Conservation (phyloP, 345 rosid genomes). For the Populus tremula region DNA sequence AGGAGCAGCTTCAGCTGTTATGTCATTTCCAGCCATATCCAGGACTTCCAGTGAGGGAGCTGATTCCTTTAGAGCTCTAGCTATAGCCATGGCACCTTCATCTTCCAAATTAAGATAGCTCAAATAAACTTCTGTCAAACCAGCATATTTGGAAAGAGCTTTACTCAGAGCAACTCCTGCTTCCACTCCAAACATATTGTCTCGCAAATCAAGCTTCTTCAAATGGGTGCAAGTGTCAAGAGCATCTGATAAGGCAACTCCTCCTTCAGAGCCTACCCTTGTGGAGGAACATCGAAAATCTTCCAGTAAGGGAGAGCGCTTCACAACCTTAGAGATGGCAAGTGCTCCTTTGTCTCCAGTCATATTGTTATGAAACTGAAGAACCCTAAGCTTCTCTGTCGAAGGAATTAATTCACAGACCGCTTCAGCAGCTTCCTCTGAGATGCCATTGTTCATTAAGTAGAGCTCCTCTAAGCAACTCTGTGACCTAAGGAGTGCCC, state of each 20-base stretch:
- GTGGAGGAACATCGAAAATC: conserved; percentile 88
- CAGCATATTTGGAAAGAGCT: conserved; percentile 54
- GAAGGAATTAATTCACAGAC: conserved; percentile 80
- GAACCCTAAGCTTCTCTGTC: conserved; percentile 70
- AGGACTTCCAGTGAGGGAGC: conserved; percentile 63
- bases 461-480: conserved; percentile 73
- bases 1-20: conserved; percentile 66
- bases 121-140: conserved; percentile 67
- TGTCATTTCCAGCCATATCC: conserved; percentile 93
- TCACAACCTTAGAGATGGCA: conserved; percentile 69
- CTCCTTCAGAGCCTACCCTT: conserved; percentile 77
- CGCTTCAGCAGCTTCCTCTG: conserved; percentile 86
- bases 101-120: conserved; percentile 87
- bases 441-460: conserved; percentile 86
- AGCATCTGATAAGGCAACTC: conserved; percentile 70
- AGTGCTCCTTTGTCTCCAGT: conserved; percentile 82
- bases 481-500: conserved; percentile 65
- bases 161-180: conserved; percentile 73
- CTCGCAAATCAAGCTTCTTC: conserved; percentile 82
- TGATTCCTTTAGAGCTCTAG: conserved; percentile 61
- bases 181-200: conserved; percentile 81
- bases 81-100: conserved; percentile 63
- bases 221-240: conserved; percentile 57
- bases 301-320: conserved; percentile 57
- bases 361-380: conserved; percentile 91